These are phyloP conservation scores for Picochlorum sp. DNA, from an alignment of 139 green algal species.

Conservation along the genomic window DNA sequence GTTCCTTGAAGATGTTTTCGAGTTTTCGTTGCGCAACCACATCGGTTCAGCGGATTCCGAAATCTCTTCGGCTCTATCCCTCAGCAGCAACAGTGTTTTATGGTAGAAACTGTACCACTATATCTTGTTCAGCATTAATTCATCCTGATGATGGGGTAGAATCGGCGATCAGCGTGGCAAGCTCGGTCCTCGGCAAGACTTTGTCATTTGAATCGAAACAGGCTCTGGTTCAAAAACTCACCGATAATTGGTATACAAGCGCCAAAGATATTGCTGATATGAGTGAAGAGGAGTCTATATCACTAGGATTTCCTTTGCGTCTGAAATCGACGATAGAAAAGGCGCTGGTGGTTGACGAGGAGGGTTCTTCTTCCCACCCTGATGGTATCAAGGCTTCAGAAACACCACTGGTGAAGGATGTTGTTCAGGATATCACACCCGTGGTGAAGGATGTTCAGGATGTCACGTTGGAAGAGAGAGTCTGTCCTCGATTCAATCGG, in stretches of 20 bases:
- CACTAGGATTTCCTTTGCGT: slow-evolving; percentile 18
- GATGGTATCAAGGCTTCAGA: not conserved
- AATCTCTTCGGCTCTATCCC: not conserved
- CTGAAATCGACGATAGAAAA: slow-evolving; percentile 11
- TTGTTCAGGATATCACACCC: too few species aligned
- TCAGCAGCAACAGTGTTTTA: too few species aligned
- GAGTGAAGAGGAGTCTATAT: slow-evolving; percentile 15
- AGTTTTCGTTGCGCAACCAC: not conserved
- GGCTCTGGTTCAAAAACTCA: slow-evolving; percentile 7
- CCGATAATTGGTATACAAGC: slow-evolving; percentile 25
- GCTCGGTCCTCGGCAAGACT: not conserved
- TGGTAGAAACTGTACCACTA: too few species aligned
- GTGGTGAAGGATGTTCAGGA: not conserved
- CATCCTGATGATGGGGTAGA: not conserved
- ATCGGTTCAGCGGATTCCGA: not conserved
- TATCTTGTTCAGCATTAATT: too few species aligned
- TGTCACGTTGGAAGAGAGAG: slow-evolving; percentile 19
- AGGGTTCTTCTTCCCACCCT: too few species aligned
- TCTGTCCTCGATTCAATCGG: slow-evolving; percentile 8
- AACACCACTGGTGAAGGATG: too few species aligned
- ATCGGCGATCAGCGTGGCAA: slow-evolving; percentile 5
- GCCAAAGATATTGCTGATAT: slow-evolving; percentile 28
- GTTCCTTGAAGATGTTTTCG: too few species aligned
- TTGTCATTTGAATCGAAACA: slow-evolving; percentile 2
- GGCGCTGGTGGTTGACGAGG: not conserved